Percentiles rank a stretch among this genome's conserved stretches.
These are phyloP conservation scores for Coemansia sp. DNA, from an alignment of 192 early-diverging fungal genomes.

Conservation along the genomic window DNA sequence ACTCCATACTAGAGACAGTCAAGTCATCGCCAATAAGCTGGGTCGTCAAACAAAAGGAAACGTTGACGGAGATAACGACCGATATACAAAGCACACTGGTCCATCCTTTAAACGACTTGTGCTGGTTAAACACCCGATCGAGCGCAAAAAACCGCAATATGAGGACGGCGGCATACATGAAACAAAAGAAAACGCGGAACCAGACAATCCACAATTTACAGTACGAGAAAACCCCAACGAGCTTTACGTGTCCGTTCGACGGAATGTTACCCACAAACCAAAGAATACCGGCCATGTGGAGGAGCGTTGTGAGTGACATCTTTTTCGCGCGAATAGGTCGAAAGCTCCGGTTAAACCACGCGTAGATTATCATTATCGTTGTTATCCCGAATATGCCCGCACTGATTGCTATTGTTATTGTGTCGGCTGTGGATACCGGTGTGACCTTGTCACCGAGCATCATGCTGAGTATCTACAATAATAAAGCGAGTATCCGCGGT, in stretches of 20 bases:
- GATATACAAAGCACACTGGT: background rate
- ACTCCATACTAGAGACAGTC: slow-evolving; percentile 11
- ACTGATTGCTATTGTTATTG: slow-evolving; percentile 12
- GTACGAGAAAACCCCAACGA: slow-evolving; percentile 24
- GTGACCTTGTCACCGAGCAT: slow-evolving; percentile 12
- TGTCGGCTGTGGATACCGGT: slow-evolving; percentile 24
- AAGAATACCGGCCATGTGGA: slow-evolving; percentile 38
- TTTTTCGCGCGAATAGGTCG: slow-evolving; percentile 54
- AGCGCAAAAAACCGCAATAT: slow-evolving; percentile 49
- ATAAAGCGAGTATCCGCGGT: background rate
- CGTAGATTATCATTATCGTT: slow-evolving; percentile 26
- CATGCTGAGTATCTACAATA: slow-evolving; percentile 18
- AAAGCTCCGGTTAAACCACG: slow-evolving; percentile 49
- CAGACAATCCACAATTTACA: slow-evolving; percentile 53
- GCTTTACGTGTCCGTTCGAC: slow-evolving; percentile 40
- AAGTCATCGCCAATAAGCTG: slow-evolving; percentile 25
- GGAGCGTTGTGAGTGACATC: slow-evolving; percentile 33
- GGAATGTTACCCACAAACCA: slow-evolving; percentile 49
- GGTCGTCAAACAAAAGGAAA: slow-evolving; percentile 16
- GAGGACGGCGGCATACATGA: slow-evolving; percentile 30
- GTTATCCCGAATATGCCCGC: slow-evolving; percentile 33
- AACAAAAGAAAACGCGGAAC: slow-evolving; percentile 44
- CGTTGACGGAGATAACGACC: slow-evolving; percentile 20
- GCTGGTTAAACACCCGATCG: slow-evolving; percentile 52
- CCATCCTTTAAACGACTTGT: slow-evolving; percentile 41